Conservation (phyloP, 2,329 filamentous ascomycete genomes). For the Peltaster fructicola region DNA sequence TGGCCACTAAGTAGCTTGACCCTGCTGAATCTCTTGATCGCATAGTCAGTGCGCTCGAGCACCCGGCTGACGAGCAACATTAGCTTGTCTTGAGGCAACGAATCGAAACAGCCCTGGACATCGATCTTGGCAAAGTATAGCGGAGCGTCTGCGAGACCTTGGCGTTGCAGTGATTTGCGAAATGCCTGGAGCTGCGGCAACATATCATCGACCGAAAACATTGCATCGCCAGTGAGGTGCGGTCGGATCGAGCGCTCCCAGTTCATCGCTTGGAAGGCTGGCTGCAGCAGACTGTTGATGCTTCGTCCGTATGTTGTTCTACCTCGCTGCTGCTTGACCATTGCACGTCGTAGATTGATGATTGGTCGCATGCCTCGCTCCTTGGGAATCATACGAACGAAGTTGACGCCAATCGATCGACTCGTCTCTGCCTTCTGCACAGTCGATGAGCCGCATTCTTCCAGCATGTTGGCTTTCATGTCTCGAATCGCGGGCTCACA, state of each 20-base stretch:
- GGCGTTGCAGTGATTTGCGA: constrained; percentile 30
- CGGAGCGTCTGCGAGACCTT: constrained; percentile 19
- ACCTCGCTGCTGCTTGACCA: constrained; percentile 34
- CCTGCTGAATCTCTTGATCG: constrained; percentile 56
- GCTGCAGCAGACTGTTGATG: constrained; percentile 53
- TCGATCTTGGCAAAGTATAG: constrained; percentile 88
- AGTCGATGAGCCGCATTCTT: constrained; percentile 47
- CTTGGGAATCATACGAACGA: constrained; percentile 72
- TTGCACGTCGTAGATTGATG: constrained; percentile 60
- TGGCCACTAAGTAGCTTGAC: constrained; percentile 34
- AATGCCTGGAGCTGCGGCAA: constrained; percentile 57
- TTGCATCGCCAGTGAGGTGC: constrained; percentile 51
- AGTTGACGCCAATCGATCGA: constrained; percentile 55
- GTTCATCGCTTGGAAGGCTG: constrained; percentile 59
- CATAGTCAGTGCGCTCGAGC: constrained; percentile 45
- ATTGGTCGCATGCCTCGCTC: constrained; percentile 60
- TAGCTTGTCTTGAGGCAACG: constrained; percentile 67
- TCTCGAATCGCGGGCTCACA: constrained; percentile 52
- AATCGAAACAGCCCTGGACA: constrained; percentile 85
- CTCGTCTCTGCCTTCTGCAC: constrained; percentile 41
- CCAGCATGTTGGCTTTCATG: constrained; percentile 58
- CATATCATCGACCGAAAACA: constrained; percentile 70
- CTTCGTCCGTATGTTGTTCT: constrained; percentile 40
- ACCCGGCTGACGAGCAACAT: constrained; percentile 44
- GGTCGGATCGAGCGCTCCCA: constrained; percentile 47